These are phyloP conservation scores for Eucalyptus regnans DNA, from an alignment of 345 rosid genomes.

Conservation along the genomic window DNA sequence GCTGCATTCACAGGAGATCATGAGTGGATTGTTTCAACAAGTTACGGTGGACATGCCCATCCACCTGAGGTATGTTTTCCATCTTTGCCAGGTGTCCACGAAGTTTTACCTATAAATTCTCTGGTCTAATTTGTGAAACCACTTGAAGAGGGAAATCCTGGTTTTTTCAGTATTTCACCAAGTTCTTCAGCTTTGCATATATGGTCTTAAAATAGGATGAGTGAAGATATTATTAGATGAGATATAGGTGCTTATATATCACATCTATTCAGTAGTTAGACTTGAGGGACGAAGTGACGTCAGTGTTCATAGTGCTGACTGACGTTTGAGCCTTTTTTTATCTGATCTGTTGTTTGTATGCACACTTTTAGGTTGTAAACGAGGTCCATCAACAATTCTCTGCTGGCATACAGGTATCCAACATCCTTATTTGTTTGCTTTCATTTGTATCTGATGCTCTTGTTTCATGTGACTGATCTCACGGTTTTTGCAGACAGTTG, in stretches of 20 bases:
- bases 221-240: neutral
- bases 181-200: neutral
- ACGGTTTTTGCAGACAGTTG: conserved; percentile 54
- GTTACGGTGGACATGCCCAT: conserved; percentile 28
- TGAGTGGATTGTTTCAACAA: conserved; percentile 72
- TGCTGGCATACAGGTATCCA: conserved; percentile 81
- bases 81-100: neutral
- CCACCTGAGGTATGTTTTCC: conserved; percentile 57
- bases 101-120: neutral
- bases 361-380: conserved; percentile 42
- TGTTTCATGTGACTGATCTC: neutral
- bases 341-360: neutral
- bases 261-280: neutral
- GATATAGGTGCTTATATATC: neutral
- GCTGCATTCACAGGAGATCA: conserved; percentile 81
- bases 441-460: neutral
- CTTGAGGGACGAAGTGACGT: neutral
- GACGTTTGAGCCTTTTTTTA: neutral
- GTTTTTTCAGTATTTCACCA: neutral
- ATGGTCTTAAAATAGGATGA: neutral
- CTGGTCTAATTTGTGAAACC: neutral
- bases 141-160: neutral
- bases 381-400: conserved; percentile 78
- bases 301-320: neutral
- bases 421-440: neutral